These are phyloP conservation scores for Penicillium goetzii DNA, from an alignment of 495 filamentous ascomycete genomes.

Conservation along the genomic window DNA sequence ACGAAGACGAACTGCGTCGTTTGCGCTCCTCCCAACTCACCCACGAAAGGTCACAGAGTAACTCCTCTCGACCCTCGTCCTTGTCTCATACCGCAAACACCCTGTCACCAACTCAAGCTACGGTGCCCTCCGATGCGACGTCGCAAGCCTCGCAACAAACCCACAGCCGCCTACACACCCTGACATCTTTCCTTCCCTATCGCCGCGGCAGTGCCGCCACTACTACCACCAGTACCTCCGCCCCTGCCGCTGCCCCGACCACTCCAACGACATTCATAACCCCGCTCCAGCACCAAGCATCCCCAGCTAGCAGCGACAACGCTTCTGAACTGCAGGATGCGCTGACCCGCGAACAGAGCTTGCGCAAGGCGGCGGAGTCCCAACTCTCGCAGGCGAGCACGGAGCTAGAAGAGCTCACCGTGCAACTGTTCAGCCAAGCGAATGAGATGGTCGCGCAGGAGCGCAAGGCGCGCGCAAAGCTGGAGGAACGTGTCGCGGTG, in stretches of 20 bases:
- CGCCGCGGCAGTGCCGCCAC: constrained; percentile 52
- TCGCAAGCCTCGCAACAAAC: constrained; percentile 43
- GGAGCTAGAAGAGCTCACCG: constrained; percentile 89
- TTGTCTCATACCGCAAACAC: constrained; percentile 34
- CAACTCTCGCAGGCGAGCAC: constrained; percentile 68
- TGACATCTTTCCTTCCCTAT: constrained; percentile 69
- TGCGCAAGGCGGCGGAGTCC: constrained; percentile 76
- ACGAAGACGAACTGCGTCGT: constrained; percentile 84
- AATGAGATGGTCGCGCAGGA: constrained; percentile 98
- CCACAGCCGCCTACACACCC: constrained; percentile 53
- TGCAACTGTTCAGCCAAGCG: constrained; percentile 85
- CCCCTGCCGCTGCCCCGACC: constrained; percentile 45
- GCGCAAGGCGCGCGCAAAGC: constrained; percentile 72
- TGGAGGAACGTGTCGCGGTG: constrained; percentile 75
- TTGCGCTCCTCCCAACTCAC: constrained; percentile 55
- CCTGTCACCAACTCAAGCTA: constrained; percentile 28
- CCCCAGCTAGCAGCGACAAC: constrained; percentile 35
- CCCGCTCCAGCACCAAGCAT: constrained; percentile 24
- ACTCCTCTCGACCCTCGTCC: constrained; percentile 38
- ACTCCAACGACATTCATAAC: constrained; percentile 27
- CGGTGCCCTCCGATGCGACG: constrained; percentile 38
- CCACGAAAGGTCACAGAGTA: constrained; percentile 33
- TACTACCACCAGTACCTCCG: constrained; percentile 11
- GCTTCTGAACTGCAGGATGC: constrained; percentile 68
- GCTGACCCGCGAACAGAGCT: constrained; percentile 68